phyloP scores from a whole-genome alignment of 345 rosid species.

The Eucalyptus erythrocorys region DNA sequence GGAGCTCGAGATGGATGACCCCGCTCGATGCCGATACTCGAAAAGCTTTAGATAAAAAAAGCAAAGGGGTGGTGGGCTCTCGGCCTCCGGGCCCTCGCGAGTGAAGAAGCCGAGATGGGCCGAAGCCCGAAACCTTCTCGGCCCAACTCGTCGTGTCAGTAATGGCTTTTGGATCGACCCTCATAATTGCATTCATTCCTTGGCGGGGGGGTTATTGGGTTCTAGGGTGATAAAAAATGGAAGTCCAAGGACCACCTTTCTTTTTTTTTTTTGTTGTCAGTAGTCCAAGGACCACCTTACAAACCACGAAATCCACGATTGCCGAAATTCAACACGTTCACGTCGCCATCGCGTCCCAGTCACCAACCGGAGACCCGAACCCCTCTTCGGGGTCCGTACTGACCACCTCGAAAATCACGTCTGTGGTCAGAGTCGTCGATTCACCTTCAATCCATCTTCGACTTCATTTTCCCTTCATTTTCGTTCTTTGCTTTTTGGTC shows the following conservation, averaged over 20 bases:
- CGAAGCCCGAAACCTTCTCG: not conserved
- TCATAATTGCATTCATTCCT: not conserved
- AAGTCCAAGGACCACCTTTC: too few species aligned
- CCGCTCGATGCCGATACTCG: not conserved
- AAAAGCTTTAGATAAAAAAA: not conserved
- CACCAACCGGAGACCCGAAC: not conserved
- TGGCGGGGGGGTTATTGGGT: not conserved
- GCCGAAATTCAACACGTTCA: not conserved
- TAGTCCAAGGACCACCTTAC: too few species aligned
- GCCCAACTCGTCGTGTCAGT: not conserved
- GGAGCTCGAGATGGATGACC: not conserved
- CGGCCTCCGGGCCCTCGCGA: not conserved
- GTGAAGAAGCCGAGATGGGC: not conserved
- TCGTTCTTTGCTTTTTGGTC: too few species aligned
- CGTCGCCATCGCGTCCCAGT: not conserved
- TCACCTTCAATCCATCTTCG: not conserved
- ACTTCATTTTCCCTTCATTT: not conserved
- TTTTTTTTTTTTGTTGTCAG: too few species aligned
- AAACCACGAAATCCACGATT: not conserved
- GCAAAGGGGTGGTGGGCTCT: not conserved
- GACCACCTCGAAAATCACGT: not conserved
- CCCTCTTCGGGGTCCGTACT: not conserved
- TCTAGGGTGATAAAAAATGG: too few species aligned
- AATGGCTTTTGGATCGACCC: not conserved
- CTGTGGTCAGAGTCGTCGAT: not conserved